Base-by-base conservation (phyloP, 2,329 filamentous ascomycete species). In the Arthrinium puccinioides region DNA sequence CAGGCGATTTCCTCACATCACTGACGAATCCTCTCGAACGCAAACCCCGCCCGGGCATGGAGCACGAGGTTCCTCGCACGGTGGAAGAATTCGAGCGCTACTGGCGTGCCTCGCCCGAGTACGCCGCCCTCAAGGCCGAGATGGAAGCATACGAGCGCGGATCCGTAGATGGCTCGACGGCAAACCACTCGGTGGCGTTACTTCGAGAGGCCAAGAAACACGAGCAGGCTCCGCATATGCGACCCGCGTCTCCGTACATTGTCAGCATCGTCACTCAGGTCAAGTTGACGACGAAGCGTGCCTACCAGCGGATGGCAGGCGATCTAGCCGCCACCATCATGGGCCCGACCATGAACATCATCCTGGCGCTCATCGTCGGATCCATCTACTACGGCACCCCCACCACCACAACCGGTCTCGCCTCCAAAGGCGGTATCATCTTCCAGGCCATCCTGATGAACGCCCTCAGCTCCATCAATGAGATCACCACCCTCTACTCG, bases 1-100 rank as follows among this genome's bases (percentile, higher is more conserved):
- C 75, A 0, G 77, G 72, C 2, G 82, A 86, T 48, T 86, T 86
- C 50, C 61, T 86, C 9, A 86, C 82, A 0, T 78, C 76, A 0
- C 63, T 86, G 19, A 85, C 82, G 0, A 82, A 80, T 47, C 76
- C 79, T 0, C 54, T 61, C 1, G 81, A 85, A 56, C 69, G 82
- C 21, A 60, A 62, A 31, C 57, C 72, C 0, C 64, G 66, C 2
- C 49, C 66, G 6, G 82, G 82, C 0, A 79, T 73, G 58, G 78
- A 84, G 47, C 58, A 66, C 39, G 64, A 63, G 32, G 76, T 82
- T 0, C 83, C 83, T 1, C 69, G 79, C 3, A 86, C 82, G 0
- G 69, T 83, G 0, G 80, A 84, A 31, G 83, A 86, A 1, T 87
- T 87, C 48, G 81, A 70, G 43, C 38, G 44, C 2, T 60, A 60